phyloP scores from a whole-genome alignment of 2,329 filamentous ascomycete genomes.

The Hypoxylon sp. region DNA sequence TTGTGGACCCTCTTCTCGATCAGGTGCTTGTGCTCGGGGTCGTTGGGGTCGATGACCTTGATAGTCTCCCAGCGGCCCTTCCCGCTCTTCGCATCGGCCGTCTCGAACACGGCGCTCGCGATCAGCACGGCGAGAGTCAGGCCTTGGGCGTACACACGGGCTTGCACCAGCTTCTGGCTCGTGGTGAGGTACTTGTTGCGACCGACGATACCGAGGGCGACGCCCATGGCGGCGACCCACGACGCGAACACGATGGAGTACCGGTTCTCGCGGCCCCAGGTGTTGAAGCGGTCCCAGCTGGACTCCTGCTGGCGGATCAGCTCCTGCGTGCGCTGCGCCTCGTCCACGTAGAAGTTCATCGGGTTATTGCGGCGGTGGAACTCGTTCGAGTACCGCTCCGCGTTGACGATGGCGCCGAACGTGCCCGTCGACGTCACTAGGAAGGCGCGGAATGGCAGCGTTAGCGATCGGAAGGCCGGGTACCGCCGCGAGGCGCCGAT shows the following conservation, averaged over 20 bases:
- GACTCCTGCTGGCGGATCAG: conserved; percentile 71
- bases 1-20: conserved; percentile 91
- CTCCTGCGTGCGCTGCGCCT: conserved; percentile 69
- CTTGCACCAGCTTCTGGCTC: conserved; percentile 92
- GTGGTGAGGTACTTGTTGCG: conserved; percentile 81
- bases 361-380: conserved; percentile 82
- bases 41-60: conserved; percentile 82
- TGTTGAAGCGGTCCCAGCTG: conserved; percentile 72
- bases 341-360: conserved; percentile 75
- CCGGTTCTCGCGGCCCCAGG: conserved; percentile 84
- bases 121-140: conserved; percentile 88
- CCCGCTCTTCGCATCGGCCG: conserved; percentile 80
- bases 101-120: conserved; percentile 86
- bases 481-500: conserved; percentile 78
- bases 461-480: conserved; percentile 83
- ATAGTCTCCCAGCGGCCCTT: conserved; percentile 88
- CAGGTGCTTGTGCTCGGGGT: conserved; percentile 84
- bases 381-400: conserved; percentile 76
- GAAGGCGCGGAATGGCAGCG: conserved; percentile 91
- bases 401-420: conserved; percentile 88
- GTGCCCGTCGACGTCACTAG: conserved; percentile 86
- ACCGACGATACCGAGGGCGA: conserved; percentile 81
- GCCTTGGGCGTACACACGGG: conserved; percentile 93
- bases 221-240: conserved; percentile 85
- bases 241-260: conserved; percentile 87